phyloP scores from a whole-genome alignment of 306 rosid genomes.

The Senna tora region DNA sequence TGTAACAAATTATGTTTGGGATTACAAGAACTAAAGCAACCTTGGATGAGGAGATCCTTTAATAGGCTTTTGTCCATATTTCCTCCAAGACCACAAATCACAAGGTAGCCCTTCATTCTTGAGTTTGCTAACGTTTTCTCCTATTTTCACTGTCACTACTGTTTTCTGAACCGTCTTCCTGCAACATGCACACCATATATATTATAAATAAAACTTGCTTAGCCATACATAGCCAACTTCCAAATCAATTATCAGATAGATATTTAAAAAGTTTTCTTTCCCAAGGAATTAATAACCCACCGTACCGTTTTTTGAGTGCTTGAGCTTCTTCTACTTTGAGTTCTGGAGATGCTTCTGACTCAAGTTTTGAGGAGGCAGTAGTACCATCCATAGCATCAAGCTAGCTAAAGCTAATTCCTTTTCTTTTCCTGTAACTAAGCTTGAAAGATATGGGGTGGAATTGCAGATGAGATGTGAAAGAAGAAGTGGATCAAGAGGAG shows the following conservation, averaged over 20 bases:
- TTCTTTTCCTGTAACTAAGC: too few species aligned
- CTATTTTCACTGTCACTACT: conserved; percentile 71
- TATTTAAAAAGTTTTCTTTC: too few species aligned
- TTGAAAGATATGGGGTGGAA: conserved; percentile 11
- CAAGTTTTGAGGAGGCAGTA: conserved; percentile 46
- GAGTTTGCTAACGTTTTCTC: conserved; percentile 67
- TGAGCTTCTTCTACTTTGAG: conserved; percentile 49
- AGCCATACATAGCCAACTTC: background rate
- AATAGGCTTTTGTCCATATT: conserved; percentile 95
- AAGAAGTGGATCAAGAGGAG: conserved; percentile 43
- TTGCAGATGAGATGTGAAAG: conserved; percentile 33
- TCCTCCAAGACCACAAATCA: conserved; percentile 98
- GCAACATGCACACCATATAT: conserved; percentile 36
- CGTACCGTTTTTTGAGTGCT: conserved; percentile 66
- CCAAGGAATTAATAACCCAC: conserved; percentile 38
- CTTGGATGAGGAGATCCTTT: conserved; percentile 98
- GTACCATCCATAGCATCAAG: conserved; percentile 50
- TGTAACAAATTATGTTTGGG: conserved; percentile 22
- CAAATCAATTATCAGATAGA: background rate
- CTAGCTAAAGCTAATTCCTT: too few species aligned
- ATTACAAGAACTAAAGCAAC: conserved; percentile 40
- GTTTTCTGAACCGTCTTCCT: conserved; percentile 74
- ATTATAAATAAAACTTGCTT: background rate
- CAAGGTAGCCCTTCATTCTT: conserved; percentile 92
- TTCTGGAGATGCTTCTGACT: conserved; percentile 48